phyloP scores from a whole-genome alignment of 1,284 basidiomycete species.

The Mycena sp. region DNA sequence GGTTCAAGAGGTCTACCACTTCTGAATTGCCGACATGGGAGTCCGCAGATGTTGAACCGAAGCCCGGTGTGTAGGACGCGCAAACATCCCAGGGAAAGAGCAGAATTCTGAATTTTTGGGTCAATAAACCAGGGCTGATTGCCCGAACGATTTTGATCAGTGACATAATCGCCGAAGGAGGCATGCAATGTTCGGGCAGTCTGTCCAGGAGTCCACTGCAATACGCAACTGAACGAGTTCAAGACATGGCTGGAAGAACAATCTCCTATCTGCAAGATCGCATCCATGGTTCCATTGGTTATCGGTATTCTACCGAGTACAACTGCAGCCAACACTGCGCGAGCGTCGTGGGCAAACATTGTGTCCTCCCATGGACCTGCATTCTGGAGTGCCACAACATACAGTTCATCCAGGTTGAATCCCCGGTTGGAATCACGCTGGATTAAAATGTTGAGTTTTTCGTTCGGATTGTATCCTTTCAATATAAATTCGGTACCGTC shows the following conservation, averaged over 20 bases:
- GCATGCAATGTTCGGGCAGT: background rate
- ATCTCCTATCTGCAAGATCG: background rate
- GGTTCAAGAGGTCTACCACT: background rate
- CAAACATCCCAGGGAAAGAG: background rate
- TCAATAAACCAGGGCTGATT: background rate
- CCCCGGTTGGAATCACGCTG: background rate
- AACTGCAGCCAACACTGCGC: background rate
- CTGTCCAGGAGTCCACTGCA: background rate
- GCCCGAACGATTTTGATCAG: background rate
- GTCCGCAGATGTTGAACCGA: conserved; percentile 10
- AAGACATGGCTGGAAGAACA: background rate
- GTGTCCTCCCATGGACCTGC: background rate
- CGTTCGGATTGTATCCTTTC: background rate
- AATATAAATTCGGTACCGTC: conserved; percentile 11
- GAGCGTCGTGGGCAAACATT: background rate
- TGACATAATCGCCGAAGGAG: background rate
- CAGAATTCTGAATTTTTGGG: background rate
- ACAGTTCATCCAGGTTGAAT: background rate
- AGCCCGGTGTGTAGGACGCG: background rate
- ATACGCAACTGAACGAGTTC: background rate
- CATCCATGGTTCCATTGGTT: background rate
- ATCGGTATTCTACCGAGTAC: background rate
- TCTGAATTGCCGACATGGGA: conserved; percentile 1
- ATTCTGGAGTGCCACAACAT: background rate
- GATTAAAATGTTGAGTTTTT: background rate